phyloP scores from a whole-genome alignment of 2,329 filamentous ascomycete species.

The Coniochaeta sp. region DNA sequence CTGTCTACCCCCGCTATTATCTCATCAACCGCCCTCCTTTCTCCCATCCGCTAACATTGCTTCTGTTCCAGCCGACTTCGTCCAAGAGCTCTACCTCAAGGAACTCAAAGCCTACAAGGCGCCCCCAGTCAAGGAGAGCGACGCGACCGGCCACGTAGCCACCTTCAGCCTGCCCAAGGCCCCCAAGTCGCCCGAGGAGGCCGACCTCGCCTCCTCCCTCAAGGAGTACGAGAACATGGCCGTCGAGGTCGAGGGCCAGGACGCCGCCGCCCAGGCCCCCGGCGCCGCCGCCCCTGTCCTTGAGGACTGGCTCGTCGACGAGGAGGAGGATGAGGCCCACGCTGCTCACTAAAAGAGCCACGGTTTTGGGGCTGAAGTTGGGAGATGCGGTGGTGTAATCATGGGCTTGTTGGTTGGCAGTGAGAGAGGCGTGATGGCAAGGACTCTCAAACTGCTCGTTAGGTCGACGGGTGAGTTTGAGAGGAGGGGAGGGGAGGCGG shows the following conservation, averaged over 20 bases:
- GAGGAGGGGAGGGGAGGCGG: neutral
- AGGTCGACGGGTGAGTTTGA: neutral
- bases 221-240: conserved; percentile 91
- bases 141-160: conserved; percentile 85
- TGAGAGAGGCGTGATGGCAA: neutral
- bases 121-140: conserved; percentile 71
- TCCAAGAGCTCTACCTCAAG: conserved; percentile 95
- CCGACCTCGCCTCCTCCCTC: conserved; percentile 83
- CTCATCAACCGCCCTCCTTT: too few species aligned
- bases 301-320: conserved; percentile 77
- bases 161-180: conserved; percentile 75
- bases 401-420: neutral
- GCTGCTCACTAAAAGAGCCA: conserved; percentile 25
- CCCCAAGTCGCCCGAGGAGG: conserved; percentile 85
- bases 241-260: conserved; percentile 89
- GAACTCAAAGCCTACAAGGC: conserved; percentile 96
- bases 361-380: neutral
- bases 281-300: conserved; percentile 49
- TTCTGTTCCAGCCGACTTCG: conserved; percentile 70
- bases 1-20: neutral
- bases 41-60: neutral
- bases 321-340: conserved; percentile 50
- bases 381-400: conserved; percentile 3
- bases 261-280: conserved; percentile 51
- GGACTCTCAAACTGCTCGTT: neutral